Conservation (phyloP, 2,329 filamentous ascomycete species). For the Diaporthe capsici region DNA sequence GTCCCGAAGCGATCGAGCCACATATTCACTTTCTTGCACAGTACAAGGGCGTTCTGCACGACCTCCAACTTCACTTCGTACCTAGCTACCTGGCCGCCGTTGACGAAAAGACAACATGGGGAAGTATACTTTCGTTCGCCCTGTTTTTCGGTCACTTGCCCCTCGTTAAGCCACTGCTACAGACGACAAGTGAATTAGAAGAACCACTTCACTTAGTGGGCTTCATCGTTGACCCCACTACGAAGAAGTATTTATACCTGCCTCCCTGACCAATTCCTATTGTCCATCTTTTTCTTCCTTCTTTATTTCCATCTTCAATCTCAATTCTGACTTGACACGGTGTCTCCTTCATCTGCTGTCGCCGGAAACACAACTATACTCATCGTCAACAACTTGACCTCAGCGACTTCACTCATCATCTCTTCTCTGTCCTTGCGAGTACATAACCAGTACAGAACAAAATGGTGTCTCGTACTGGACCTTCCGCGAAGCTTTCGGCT, state of each 20-base stretch:
- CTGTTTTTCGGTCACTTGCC: not conserved
- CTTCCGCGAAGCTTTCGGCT: not conserved
- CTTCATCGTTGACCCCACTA: not conserved
- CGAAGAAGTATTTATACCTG: no score
- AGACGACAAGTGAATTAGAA: not conserved
- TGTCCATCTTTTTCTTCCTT: not conserved
- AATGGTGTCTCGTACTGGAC: not conserved
- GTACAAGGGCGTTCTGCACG: fast-evolving
- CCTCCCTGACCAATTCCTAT: not conserved
- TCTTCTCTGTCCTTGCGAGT: not conserved
- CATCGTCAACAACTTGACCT: not conserved
- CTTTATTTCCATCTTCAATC: not conserved
- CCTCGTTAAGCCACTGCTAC: not conserved
- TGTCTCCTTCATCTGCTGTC: no score
- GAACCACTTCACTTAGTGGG: not conserved
- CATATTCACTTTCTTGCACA: not conserved
- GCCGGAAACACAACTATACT: not conserved
- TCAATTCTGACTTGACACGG: no score
- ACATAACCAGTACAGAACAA: not conserved
- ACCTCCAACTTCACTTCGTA: not conserved
- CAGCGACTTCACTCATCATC: not conserved
- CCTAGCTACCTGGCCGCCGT: not conserved
- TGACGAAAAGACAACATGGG: no score
- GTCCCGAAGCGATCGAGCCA: not conserved
- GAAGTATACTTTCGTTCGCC: not conserved